Percentiles rank a stretch among this genome's conserved stretches.
Evolutionary conservation across 2,329 filamentous ascomycete species (phyloP).

Genomic region (Fusarium praegraminearum): DNA sequence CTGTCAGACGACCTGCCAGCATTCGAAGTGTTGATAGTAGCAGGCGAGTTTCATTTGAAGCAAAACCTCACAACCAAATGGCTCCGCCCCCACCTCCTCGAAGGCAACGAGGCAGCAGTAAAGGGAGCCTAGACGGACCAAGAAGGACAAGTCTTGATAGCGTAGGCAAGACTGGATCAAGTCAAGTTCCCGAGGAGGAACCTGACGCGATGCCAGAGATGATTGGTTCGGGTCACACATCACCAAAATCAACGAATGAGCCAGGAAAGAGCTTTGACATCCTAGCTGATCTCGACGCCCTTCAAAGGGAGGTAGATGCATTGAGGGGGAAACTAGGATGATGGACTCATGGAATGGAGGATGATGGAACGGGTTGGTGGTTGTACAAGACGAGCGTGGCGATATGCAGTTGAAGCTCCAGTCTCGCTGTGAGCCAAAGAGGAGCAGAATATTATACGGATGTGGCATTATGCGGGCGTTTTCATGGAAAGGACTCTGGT

Average conservation of each 20-base stretch:
- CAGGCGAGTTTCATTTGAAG: constrained; percentile 47
- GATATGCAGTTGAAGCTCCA: constrained; percentile 17
- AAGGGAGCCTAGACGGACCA: constrained; percentile 56
- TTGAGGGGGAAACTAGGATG: constrained; percentile 55
- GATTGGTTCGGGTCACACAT: constrained; percentile 26
- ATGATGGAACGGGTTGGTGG: constrained; percentile 11
- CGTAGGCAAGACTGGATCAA: constrained; percentile 35
- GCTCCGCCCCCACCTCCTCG: constrained; percentile 63
- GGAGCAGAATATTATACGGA: constrained; percentile 26
- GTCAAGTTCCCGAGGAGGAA: constrained; percentile 37
- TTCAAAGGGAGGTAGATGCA: constrained; percentile 82
- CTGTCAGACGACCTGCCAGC: constrained; percentile 60
- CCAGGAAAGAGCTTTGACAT: constrained; percentile 66
- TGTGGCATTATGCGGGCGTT: constrained; percentile 35
- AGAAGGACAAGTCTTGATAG: constrained; percentile 53
- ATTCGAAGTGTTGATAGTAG: constrained; percentile 56
- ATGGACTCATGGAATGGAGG: constrained; percentile 16
- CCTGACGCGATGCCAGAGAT: constrained; percentile 7
- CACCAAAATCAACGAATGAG: constrained; percentile 38
- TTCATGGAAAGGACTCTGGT: constrained; percentile 34
- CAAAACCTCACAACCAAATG: constrained; percentile 48
- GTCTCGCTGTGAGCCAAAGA: constrained; percentile 15
- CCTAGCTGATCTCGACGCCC: constrained; percentile 75
- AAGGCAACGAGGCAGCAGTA: constrained; percentile 62
- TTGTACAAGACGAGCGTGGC: constrained; percentile 27